These are phyloP conservation scores for Silybum marianum DNA, from an alignment of 129 eudicot species.

Conservation along the genomic window DNA sequence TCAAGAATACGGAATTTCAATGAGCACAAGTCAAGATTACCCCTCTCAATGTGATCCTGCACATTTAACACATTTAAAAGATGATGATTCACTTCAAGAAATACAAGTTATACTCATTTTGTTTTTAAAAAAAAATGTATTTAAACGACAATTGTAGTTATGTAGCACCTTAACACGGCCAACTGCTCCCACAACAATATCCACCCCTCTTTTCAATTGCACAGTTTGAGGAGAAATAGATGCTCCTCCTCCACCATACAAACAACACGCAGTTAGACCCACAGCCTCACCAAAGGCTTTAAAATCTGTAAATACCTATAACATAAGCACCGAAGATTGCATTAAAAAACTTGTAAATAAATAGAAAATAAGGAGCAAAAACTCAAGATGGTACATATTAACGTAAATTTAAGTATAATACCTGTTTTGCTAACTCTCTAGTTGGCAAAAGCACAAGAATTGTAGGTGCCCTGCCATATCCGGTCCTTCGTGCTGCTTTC, in stretches of 20 bases:
- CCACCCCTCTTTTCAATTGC: conserved; percentile 87
- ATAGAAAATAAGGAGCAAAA: background rate
- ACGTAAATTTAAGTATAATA: conserved; percentile 17
- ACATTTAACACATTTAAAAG: conserved; percentile 12
- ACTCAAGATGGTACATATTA: background rate
- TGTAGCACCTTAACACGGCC: conserved; percentile 91
- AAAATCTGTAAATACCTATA: conserved; percentile 77
- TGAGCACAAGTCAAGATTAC: conserved; percentile 73
- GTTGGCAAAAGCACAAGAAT: conserved; percentile 92
- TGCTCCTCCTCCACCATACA: conserved; percentile 88
- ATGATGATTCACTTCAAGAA: background rate
- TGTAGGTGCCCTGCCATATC: conserved; percentile 83
- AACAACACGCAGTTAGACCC: conserved; percentile 69
- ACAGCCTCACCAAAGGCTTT: conserved; percentile 76
- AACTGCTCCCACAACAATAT: conserved; percentile 85
- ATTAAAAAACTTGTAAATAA: background rate
- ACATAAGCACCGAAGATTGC: background rate
- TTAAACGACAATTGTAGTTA: too few relatives aligned
- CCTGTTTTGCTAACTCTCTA: conserved; percentile 90
- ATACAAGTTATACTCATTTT: background rate
- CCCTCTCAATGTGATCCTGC: conserved; percentile 89
- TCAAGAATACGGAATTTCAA: conserved; percentile 90
- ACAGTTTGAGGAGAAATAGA: conserved; percentile 59
- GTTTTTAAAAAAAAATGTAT: too few relatives aligned
- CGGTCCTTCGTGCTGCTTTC: conserved; percentile 60